These are phyloP conservation scores for Cadophora sp. DNA, from an alignment of 2,329 filamentous ascomycete genomes.

Conservation along the genomic window DNA sequence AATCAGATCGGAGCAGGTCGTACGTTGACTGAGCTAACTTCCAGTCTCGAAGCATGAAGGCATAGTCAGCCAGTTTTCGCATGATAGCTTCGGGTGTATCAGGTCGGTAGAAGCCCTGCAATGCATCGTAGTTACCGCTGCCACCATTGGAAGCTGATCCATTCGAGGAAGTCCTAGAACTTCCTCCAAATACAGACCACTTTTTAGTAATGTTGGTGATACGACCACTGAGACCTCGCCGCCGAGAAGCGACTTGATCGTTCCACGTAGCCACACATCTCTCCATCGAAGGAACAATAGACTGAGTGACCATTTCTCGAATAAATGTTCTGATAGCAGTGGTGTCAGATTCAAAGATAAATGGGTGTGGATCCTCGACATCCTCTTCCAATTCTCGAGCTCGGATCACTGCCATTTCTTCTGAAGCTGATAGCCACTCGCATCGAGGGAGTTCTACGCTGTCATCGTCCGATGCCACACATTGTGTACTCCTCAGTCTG, in stretches of 20 bases:
- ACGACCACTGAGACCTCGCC: constrained; percentile 88
- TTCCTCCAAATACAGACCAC: constrained; percentile 81
- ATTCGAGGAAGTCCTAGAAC: constrained; percentile 42
- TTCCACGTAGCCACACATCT: constrained; percentile 92
- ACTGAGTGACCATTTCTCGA: constrained; percentile 94
- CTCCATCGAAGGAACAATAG: constrained; percentile 95
- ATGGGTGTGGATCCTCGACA: constrained; percentile 74
- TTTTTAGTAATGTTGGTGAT: constrained; percentile 94
- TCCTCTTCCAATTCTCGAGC: constrained; percentile 72
- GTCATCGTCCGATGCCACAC: constrained; percentile 89
- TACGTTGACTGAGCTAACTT: constrained; percentile 92
- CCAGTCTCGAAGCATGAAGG: constrained; percentile 97
- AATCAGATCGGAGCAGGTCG: constrained; percentile 87
- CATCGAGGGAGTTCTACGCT: constrained; percentile 80
- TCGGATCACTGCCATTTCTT: constrained; percentile 80
- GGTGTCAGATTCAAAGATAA: constrained; percentile 91
- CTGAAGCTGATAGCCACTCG: constrained; percentile 87
- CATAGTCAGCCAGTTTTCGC: constrained; percentile 91
- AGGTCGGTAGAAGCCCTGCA: constrained; percentile 81
- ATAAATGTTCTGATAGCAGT: constrained; percentile 88
- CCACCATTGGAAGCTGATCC: constrained; percentile 52
- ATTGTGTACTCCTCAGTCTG: constrained; percentile 82
- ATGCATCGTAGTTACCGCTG: constrained; percentile 76
- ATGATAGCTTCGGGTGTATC: constrained; percentile 89
- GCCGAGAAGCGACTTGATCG: constrained; percentile 90